Base-by-base conservation (phyloP, 169 alveolate genomes). In the Cryptosporidium sp. region DNA sequence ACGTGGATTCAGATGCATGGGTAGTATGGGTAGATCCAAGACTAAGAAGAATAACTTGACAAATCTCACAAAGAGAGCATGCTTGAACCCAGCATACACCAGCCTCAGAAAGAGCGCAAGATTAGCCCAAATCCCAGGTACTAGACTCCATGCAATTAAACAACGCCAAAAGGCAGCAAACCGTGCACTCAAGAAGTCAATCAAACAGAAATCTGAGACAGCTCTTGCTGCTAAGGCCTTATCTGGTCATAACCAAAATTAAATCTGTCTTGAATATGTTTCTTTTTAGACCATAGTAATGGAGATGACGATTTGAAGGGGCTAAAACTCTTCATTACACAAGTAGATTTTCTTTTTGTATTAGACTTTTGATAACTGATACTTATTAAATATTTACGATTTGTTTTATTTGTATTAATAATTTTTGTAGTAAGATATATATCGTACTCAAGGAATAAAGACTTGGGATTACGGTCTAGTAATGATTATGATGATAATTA, bases 151-250 rank as follows among this genome's bases (percentile, higher is more conserved):
- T 62, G 68, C 62, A 37, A 80, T 70, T 7, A 62, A 62, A 67
- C 56, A 80, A 51, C 75, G 69, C 44, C 89, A 80, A 80, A 80
- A 80, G 75, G 80, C 65, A 23, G 80, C 80, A 10, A 80, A 80
- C 42, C 89, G 89, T 65, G 89, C 89, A 23, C 75, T 80, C n/a
- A 80, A 80, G 75, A 80, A 80, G 29, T 62, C 89, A n/a, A 80
- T 80, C 4, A 80, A 80, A 65, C 86, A 73, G 21, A 80, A 80
- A 51, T 80, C 89, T 60, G 80, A 80, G 26, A 60, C 56, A 16
- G 60, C 89, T 21, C 61, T 80, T n/a, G 89, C 89, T 35, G 89
- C 89, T 26, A 80, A 60, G 69, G 75, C 89, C 48, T 29, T 80
- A 23, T 80, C 89, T 42, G 89, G 89, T 35, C 89, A 35, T 56